Base-by-base conservation (phyloP, 108 stramenopile species). In the Parietichytrium sp. region DNA sequence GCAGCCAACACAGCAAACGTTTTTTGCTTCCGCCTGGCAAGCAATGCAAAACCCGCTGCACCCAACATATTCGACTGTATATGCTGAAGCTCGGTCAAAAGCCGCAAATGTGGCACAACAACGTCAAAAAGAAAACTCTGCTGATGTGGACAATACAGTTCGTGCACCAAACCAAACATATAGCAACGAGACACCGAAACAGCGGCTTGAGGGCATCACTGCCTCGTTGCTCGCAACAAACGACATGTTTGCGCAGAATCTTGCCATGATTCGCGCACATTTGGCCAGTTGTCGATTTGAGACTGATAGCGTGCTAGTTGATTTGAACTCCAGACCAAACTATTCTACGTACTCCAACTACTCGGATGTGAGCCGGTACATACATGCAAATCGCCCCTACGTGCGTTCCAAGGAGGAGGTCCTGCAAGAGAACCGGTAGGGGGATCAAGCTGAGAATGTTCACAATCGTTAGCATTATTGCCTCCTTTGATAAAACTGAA, bases 221-320 rank as follows among this genome's bases (percentile, higher is more conserved):
- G 61, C 61, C 1, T 72, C 61, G 0, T 23, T 72, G n/a, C 61
- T 72, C 10, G 61, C 61, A 6, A 72, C 61, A 6, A 72, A 72
- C 61, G 45, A 72, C 6, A 72, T 72, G 61, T 72, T 72, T 25
- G 45, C 36, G 61, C 29, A 42, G 8, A 72, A 72, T 27, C 25
- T 72, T 6, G 61, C 36, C 15, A 72, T 72, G 61, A 72, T 72
- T 25, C 61, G 61, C 23, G 36, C 61, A 13, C 61, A 72, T 2
- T 72, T 72, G 4, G 38, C 36, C 13, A 42, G 45, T 10, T 72
- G 61, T 42, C 36, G 61, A 20, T 42, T 72, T 0, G 15, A 31
- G 61, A 72, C 61, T 25, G 61, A 72, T 25, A 33, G 61, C 20
- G 61, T 72, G 16, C 36, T 72, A 42, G 42, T 23, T n/a, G 61